Conservation (phyloP, 371 early-diverging fungal genomes). For the Lichtheimia ramosa region DNA sequence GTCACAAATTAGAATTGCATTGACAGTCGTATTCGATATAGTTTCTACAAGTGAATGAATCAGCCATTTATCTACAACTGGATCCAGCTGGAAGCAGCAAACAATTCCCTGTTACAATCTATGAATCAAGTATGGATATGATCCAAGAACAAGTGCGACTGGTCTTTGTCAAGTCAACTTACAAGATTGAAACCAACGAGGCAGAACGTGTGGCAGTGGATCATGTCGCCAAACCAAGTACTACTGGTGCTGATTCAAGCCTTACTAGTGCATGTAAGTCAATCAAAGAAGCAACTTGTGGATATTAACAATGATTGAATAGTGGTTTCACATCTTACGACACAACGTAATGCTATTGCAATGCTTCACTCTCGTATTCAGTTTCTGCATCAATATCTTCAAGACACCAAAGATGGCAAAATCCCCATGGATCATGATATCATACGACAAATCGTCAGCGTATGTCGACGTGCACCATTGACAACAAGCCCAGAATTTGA, state of each 20-base stretch:
- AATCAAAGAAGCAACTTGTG: not conserved
- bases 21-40: slow-evolving; percentile 17
- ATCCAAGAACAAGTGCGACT: slow-evolving; percentile 55
- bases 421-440: slow-evolving; percentile 75
- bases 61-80: slow-evolving; percentile 75
- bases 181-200: slow-evolving; percentile 81
- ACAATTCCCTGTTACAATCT: slow-evolving; percentile 77
- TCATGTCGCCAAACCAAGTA: slow-evolving; percentile 69
- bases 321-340: slow-evolving; percentile 74
- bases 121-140: slow-evolving; percentile 79
- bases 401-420: slow-evolving; percentile 63
- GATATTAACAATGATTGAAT: slow-evolving; percentile 5
- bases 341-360: slow-evolving; percentile 80
- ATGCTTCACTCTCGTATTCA: slow-evolving; percentile 78
- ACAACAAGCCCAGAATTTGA: slow-evolving; percentile 68
- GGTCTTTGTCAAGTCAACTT: slow-evolving; percentile 67
- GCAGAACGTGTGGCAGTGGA: slow-evolving; percentile 88
- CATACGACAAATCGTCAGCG: slow-evolving; percentile 74
- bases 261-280: slow-evolving; percentile 59
- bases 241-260: slow-evolving; percentile 53
- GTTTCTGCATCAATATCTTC: slow-evolving; percentile 69
- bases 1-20: not conserved
- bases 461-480: slow-evolving; percentile 73
- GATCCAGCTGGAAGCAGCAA: slow-evolving; percentile 58
- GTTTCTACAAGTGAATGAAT: slow-evolving; percentile 75